Evolutionary conservation across 2,329 filamentous ascomycete species (phyloP).

Genomic region (Aspergillus alliaceus): DNA sequence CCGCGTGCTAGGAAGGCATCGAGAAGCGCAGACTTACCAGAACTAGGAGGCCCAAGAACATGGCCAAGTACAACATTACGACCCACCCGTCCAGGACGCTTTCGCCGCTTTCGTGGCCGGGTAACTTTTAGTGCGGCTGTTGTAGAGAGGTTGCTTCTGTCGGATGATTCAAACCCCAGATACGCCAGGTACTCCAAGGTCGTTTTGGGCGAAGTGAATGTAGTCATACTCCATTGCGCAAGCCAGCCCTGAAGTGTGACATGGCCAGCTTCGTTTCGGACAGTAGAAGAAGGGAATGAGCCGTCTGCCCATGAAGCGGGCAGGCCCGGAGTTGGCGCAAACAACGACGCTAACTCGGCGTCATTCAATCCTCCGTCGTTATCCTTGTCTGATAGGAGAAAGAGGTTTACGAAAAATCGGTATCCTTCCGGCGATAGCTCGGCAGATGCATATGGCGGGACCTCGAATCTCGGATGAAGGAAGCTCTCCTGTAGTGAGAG

Average conservation of each 20-base stretch:
- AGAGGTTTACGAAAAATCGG: constrained; percentile 95
- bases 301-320: constrained; percentile 85
- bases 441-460: constrained; percentile 86
- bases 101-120: constrained; percentile 82
- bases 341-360: constrained; percentile 78
- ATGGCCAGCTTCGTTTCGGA: constrained; percentile 90
- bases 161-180: constrained; percentile 84
- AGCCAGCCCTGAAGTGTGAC: constrained; percentile 97
- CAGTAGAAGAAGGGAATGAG: constrained; percentile 88
- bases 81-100: constrained; percentile 80
- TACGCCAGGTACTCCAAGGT: constrained; percentile 96
- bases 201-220: constrained; percentile 91
- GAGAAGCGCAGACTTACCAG: constrained; percentile 87
- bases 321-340: constrained; percentile 88
- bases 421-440: constrained; percentile 94
- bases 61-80: constrained; percentile 95
- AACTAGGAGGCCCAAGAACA: constrained; percentile 78
- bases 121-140: constrained; percentile 88
- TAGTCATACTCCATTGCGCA: constrained; percentile 99
- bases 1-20: constrained; percentile 89
- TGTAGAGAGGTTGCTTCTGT: constrained; percentile 69
- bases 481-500: constrained; percentile 88
- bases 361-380: constrained; percentile 94
- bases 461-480: constrained; percentile 89
- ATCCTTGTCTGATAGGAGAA: constrained; percentile 92